Evolutionary conservation across 2,329 filamentous ascomycete species (phyloP), one percentile per base, ranked within the genome.

Genomic region (Cryphonectria carpinicola): DNA sequence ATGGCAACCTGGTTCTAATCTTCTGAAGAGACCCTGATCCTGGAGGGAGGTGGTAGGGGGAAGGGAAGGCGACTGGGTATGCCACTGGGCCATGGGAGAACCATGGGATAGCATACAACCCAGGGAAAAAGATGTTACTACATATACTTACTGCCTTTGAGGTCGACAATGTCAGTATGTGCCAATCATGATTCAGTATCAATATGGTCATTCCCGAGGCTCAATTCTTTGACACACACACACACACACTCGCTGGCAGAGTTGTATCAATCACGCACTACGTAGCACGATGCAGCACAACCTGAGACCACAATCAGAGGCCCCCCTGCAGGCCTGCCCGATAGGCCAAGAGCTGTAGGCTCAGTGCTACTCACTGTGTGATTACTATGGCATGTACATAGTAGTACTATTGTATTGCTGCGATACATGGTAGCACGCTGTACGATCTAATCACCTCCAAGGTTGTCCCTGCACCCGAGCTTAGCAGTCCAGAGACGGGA

Each of bases 251-350:
- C 46, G n/a, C 43, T 49, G 43, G 43, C 43, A 49, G 19, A 10
- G 46, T 49, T 49, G 46, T 49, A 49, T 49, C 46, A 49, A 49
- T 49, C 46, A 49, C 7, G 46, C n/a, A n/a, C 46, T n/a, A n/a
- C 19, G 46, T 35, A 54, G n/a, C 13, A 35, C 28, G 54, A 14
- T 32, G 32, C 32, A 19, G 54, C 35, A 28, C 54, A 58, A 32
- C 3, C 25, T 58, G 54, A 58, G 54, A 32, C 54, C 54, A 58
- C 54, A 58, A 17, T 28, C 11, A 56, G 11, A 58, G 52, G n/a
- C 25, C 52, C 52, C 52, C 52, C n/a, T 56, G 52, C 52, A 28
- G 52, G 52, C n/a, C n/a, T 56, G 52, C 8, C 52, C 52, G 52
- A 56, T 28, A 13, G 52, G 52, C 52, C 52, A 56, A 56, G 52